These are phyloP conservation scores for Betula pendula DNA, from an alignment of 306 rosid species.

Conservation along the genomic window DNA sequence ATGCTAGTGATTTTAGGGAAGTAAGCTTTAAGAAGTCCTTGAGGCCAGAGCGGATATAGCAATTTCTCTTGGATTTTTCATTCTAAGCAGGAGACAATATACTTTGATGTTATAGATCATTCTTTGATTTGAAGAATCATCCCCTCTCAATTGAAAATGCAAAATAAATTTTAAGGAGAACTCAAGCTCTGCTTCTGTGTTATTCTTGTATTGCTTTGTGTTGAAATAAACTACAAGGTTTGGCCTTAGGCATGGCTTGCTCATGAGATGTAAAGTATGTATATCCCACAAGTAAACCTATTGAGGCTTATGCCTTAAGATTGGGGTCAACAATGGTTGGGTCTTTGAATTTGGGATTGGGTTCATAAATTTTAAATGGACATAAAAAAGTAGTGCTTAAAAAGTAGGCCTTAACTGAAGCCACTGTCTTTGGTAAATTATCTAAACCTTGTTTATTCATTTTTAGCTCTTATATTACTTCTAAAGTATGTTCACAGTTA, in stretches of 20 bases:
- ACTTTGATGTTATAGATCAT: background rate
- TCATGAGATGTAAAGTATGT: background rate
- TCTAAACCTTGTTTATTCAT: background rate
- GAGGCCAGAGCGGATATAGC: background rate
- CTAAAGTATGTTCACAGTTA: no score
- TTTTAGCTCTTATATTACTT: no score
- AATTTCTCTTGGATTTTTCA: background rate
- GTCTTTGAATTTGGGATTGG: background rate
- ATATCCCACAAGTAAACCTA: background rate
- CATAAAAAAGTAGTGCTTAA: background rate
- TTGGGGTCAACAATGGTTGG: background rate
- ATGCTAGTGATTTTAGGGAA: no score
- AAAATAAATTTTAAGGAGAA: conserved; percentile 12
- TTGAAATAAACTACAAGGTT: background rate
- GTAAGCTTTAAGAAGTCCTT: background rate
- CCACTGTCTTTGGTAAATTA: background rate
- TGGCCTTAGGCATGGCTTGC: background rate
- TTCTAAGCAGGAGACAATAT: background rate
- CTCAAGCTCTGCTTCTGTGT: background rate
- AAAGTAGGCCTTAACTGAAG: background rate
- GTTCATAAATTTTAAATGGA: background rate
- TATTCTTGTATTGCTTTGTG: conserved; percentile 14
- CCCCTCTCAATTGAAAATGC: conserved; percentile 3
- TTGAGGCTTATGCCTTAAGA: background rate
- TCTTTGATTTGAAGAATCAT: conserved; percentile 2